A percentile compares a stretch with the other conserved stretches of the same genome.
Conservation (phyloP, 129 eudicot species). For the Kitagawia praeruptora region DNA sequence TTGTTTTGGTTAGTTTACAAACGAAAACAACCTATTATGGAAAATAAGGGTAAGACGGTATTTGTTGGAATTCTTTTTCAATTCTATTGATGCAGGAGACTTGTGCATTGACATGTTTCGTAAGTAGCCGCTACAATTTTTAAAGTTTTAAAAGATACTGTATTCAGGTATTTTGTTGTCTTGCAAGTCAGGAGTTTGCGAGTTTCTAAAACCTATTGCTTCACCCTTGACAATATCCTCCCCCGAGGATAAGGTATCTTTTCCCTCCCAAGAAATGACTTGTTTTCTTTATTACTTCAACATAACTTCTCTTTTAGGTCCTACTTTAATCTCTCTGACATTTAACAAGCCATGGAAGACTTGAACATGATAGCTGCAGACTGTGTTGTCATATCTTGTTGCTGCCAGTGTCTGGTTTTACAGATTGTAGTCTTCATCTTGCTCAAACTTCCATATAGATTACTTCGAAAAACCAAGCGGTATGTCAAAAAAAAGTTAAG, state of each 20-base stretch:
- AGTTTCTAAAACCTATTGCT: conserved; percentile 45
- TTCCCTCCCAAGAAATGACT: conserved; percentile 45
- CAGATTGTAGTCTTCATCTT: conserved; percentile 52
- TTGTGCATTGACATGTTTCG: background rate
- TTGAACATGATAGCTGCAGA: conserved; percentile 63
- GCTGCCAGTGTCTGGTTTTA: conserved; percentile 77
- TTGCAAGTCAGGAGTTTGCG: conserved; percentile 38
- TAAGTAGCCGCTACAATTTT: background rate
- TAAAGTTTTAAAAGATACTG: conserved; percentile 4
- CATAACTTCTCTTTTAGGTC: background rate
- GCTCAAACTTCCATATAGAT: conserved; percentile 47
- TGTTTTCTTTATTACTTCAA: conserved; percentile 18
- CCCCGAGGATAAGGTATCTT: conserved; percentile 40
- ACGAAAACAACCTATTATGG: background rate
- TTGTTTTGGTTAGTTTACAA: background rate
- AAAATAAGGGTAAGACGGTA: background rate
- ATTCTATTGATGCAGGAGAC: background rate
- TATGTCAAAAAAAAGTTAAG: conserved; percentile 39
- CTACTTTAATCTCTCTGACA: conserved; percentile 11
- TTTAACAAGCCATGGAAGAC: conserved; percentile 47
- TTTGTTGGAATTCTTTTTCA: background rate
- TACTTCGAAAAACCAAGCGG: conserved; percentile 33
- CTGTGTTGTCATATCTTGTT: conserved; percentile 72
- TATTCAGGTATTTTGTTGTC: conserved; percentile 13
- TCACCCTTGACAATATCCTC: conserved; percentile 49